Base-by-base conservation (phyloP, 2,329 filamentous ascomycete genomes). In the Chaetothyriales sp. region DNA sequence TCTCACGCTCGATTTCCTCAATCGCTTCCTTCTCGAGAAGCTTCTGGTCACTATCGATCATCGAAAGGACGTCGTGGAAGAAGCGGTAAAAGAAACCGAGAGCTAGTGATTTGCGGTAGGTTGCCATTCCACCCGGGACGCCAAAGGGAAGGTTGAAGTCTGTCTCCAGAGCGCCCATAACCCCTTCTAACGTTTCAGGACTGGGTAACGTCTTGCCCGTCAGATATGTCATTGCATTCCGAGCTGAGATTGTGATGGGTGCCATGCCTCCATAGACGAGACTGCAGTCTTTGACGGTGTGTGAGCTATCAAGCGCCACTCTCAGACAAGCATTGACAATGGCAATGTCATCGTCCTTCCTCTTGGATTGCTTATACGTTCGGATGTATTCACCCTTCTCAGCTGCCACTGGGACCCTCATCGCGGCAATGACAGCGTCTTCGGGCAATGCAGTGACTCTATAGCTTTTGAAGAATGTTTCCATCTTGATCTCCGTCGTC, bases 271-370 rank as follows among this genome's bases (percentile, higher is more conserved):
- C 92, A 60, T 95, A 97, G 2, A 94, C 86, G 19, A 98, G 74
- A 61, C 85, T 87, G 54, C 80, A 82, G 57, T 83, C 82, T 55
- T 82, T 76, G 5, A 97, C 86, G 1, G 80, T 66, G 44, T 90
- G 79, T 1, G 76, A 74, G 2, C 85, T 77, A 43, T 82, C 77
- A 2, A 97, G 69, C 4, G 77, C 79, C 4, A 97, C 75, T 37
- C 87, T 80, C 52, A 97, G 69, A 1, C 90, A 89, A 25, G 85
- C 82, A 47, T 94, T 97, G 20, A 97, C 92, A 61, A 98, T 97
- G 1, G 92, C 92, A 64, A 98, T 97, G 64, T 98, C 92, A 62
- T 98, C 92, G 62, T 98, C 92, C 65, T 97, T 97, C 59, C 92
- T 75, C 73, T 98, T 98, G 0, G 92, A 82, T 66, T 97, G 90